Evolutionary conservation across 2,329 filamentous ascomycete species (phyloP).

Genomic region (Fusarium sp.): DNA sequence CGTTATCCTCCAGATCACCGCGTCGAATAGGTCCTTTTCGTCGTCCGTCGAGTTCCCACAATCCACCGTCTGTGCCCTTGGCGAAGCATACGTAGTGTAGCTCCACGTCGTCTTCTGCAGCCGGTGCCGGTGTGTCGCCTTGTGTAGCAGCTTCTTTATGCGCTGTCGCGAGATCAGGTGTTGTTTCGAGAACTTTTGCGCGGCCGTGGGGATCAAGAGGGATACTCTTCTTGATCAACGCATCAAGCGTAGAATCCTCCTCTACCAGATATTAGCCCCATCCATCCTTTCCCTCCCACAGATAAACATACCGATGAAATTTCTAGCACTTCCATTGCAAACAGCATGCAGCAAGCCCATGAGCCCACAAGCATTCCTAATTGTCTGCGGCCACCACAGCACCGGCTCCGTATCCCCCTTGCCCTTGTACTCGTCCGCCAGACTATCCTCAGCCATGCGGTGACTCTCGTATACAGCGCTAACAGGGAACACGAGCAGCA

Average conservation of each 20-base stretch:
- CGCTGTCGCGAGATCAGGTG: conserved; percentile 77
- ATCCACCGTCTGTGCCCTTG: conserved; percentile 71
- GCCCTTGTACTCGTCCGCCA: conserved; percentile 71
- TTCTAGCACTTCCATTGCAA: conserved; percentile 76
- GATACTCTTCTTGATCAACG: conserved; percentile 75
- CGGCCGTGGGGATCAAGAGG: conserved; percentile 73
- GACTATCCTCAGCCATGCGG: conserved; percentile 77
- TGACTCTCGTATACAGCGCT: conserved; percentile 81
- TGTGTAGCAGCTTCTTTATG: conserved; percentile 80
- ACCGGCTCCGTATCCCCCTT: conserved; percentile 78
- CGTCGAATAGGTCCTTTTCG: conserved; percentile 66
- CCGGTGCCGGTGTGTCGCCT: conserved; percentile 82
- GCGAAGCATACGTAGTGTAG: conserved; percentile 97
- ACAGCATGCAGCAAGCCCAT: conserved; percentile 89
- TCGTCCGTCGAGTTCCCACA: conserved; percentile 70
- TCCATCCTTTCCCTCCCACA: not conserved
- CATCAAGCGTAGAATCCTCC: conserved; percentile 65
- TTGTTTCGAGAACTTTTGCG: conserved; percentile 80
- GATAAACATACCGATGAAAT: conserved; percentile 63
- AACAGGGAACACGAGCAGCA: conserved; percentile 92
- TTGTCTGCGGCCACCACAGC: conserved; percentile 95
- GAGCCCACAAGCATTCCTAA: conserved; percentile 90
- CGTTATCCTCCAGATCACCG: conserved; percentile 65
- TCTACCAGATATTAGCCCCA: conserved; percentile 45
- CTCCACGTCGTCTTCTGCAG: conserved; percentile 84